Conservation (phyloP, 176 grass and related monocot species). For the Sorghum bicolor region Sorghum_bicolor_NCBIv3 NC_012870.2:73730501-73731000, state of each 20-base stretch:
- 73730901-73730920: constrained; percentile 61
- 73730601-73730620: constrained; percentile 29
- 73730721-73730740: constrained; percentile 36
- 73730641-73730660: constrained; percentile 47
- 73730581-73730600: constrained; percentile 38
- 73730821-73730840: constrained; percentile 51
- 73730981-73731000: constrained; percentile 51
- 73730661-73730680: constrained; percentile 45
- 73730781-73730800: constrained; percentile 60
- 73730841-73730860: constrained; percentile 42
- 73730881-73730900: constrained; percentile 55
- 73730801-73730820: constrained; percentile 52
- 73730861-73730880: constrained; percentile 56
- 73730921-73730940: constrained; percentile 62
- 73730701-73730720: constrained; percentile 40
- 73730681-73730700: constrained; percentile 51
- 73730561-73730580: constrained; percentile 47
- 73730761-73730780: constrained; percentile 67
- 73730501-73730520: constrained; percentile 44
- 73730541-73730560: constrained; percentile 71
- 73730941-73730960: constrained; percentile 40
- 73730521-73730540: constrained; percentile 72
- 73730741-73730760: constrained; percentile 62
- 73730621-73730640: constrained; percentile 43
- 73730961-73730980: constrained; percentile 45